Percentiles rank a stretch among this genome's conserved stretches.
Evolutionary conservation across 2,329 filamentous ascomycete species (phyloP).

Genomic region (Torrubiellomyces zombiae): DNA sequence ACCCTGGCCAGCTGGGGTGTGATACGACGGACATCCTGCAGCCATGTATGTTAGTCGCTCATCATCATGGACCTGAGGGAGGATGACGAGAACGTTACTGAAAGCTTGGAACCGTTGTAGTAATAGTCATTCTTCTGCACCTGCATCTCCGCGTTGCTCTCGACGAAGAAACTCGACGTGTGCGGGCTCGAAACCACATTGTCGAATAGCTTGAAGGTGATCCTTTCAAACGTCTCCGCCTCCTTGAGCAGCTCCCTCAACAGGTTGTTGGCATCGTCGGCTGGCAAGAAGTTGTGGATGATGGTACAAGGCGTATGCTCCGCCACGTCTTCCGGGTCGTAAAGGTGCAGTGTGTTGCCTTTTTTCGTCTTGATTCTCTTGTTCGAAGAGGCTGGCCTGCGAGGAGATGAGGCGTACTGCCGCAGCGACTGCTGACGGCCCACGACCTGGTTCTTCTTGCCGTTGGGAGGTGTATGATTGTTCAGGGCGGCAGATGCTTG

Average conservation of each 20-base stretch:
- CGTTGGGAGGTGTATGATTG: constrained; percentile 1
- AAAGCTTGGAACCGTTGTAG: constrained; percentile 67
- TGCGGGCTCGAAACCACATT: constrained; percentile 74
- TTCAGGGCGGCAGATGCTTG: constrained; percentile 41
- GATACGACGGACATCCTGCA: constrained; percentile 55
- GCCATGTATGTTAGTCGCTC: not conserved
- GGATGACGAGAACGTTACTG: constrained; percentile 20
- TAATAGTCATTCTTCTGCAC: constrained; percentile 64
- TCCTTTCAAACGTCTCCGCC: constrained; percentile 50
- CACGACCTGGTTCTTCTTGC: constrained; percentile 21
- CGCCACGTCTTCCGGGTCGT: constrained; percentile 64
- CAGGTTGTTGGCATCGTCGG: constrained; percentile 54
- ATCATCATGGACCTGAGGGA: too few relatives aligned
- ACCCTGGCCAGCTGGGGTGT: constrained; percentile 59
- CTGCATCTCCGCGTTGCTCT: constrained; percentile 50
- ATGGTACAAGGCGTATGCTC: constrained; percentile 79
- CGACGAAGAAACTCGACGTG: constrained; percentile 69
- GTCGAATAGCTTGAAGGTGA: constrained; percentile 76
- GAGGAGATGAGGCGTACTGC: constrained; percentile 22
- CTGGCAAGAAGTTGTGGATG: constrained; percentile 74
- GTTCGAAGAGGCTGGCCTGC: constrained; percentile 14
- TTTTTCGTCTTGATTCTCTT: constrained; percentile 49
- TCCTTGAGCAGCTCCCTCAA: constrained; percentile 62
- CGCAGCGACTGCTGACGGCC: constrained; percentile 49
- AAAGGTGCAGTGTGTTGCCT: constrained; percentile 71